Base-by-base conservation (phyloP, 768 basidiomycete genomes). In the Tulasnella sp. region DNA sequence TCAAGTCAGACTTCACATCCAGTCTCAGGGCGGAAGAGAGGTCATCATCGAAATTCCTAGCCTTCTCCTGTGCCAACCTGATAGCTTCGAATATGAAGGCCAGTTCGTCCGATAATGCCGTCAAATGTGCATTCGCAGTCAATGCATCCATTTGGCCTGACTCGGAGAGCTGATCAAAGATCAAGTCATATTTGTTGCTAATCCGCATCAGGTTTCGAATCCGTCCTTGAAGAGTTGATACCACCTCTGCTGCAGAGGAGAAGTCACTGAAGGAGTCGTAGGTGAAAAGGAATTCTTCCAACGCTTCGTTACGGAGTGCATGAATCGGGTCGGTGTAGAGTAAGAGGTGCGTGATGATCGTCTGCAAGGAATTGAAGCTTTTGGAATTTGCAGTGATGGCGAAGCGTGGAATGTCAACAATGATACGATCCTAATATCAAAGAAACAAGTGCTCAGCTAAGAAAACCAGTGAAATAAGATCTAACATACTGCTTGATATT, bases 231-330 rank as follows among this genome's bases (percentile, higher is more conserved):
- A 91, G 70, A 54, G 76, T 75, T 37, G 74, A 69, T 24, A 87
- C 76, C 29, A 86, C 83, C 40, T 69, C 69, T 1, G 82, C 78
- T n/a, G 80, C 81, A 24, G 81, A 79, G 12, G 62, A 58, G 16
- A 84, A 70, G 62, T 90, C 81, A 9, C 79, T 79, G 61, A 91
- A 89, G n/a, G n/a, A n/a, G 67, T 93, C 91, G 64, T 91, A 90
- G 9, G 80, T 80, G 63, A 90, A 86, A 16, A 89, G 69, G 52
- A 92, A 72, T 1, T 77, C 81, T 66, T 93, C 84, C 37, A 95
- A 66, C 58, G 77, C 78, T 57, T 90, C 80, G 54, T 81, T 65
- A 12, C 83, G 79, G 31, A 74, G 76, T 61, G 86, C 83, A 60
- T 88, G 84, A 1, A 78, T 78, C 8, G 83, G 81, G 62, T 98